A percentile compares a stretch with the other conserved stretches of the same genome.
phyloP scores from a whole-genome alignment of 768 basidiomycete species.

The Leucocoprinus leucothites region DNA sequence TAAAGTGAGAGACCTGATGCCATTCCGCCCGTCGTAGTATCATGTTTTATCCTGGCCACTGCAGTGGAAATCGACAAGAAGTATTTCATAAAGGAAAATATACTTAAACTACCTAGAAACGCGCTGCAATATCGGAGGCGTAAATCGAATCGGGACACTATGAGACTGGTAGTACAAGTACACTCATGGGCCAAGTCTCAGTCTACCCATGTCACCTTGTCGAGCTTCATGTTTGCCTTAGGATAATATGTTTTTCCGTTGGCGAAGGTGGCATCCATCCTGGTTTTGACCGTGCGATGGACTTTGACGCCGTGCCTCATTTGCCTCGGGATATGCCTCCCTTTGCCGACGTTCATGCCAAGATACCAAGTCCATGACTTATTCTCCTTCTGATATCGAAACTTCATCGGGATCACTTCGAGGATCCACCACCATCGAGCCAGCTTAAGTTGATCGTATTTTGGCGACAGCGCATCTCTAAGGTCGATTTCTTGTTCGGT shows the following conservation, averaged over 20 bases:
- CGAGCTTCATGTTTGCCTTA: conserved; percentile 31
- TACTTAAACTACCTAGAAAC: too few species aligned
- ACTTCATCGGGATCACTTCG: conserved; percentile 49
- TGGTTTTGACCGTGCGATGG: conserved; percentile 48
- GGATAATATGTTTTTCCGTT: conserved; percentile 34
- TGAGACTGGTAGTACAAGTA: too few species aligned
- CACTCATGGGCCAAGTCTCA: conserved; percentile 21
- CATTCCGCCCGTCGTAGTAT: too few species aligned
- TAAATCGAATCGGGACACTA: too few species aligned
- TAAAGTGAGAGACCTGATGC: too few species aligned
- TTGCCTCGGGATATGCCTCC: conserved; percentile 42
- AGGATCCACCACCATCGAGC: conserved; percentile 62
- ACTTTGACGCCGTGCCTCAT: conserved; percentile 36
- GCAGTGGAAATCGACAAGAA: too few species aligned
- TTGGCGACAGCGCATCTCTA: conserved; percentile 50
- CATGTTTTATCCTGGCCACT: too few species aligned
- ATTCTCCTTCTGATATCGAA: conserved; percentile 32
- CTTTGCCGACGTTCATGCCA: conserved; percentile 32
- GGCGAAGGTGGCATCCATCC: conserved; percentile 46
- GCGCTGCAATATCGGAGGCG: too few species aligned
- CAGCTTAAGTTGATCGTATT: conserved; percentile 57
- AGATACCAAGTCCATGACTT: conserved; percentile 25
- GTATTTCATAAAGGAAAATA: too few species aligned
- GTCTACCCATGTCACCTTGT: conserved; percentile 34
- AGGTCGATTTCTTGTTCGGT: conserved; percentile 64